A percentile compares a stretch with the other conserved stretches of the same genome.
phyloP scores from a whole-genome alignment of 495 filamentous ascomycete genomes.

The Penicillium canariense region DNA sequence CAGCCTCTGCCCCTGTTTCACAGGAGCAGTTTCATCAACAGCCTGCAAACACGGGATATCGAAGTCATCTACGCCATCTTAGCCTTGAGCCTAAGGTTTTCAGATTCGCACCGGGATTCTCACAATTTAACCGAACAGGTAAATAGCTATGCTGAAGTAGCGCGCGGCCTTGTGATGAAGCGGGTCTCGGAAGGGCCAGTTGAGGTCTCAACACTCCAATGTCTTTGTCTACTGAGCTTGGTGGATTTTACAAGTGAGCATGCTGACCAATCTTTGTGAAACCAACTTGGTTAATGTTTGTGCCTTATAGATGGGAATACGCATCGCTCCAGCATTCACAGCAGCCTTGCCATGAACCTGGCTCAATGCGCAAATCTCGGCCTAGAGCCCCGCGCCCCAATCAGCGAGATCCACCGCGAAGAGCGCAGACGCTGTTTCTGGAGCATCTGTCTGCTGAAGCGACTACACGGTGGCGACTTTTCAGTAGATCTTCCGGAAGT shows the following conservation, averaged over 20 bases:
- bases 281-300: background rate
- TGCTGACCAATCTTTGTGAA: too few relatives aligned
- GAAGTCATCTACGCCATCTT: constrained; percentile 45
- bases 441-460: constrained; percentile 48
- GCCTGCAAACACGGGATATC: constrained; percentile 32
- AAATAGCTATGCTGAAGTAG: constrained; percentile 43
- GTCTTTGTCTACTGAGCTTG: constrained; percentile 44
- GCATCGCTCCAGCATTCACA: constrained; percentile 48
- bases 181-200: constrained; percentile 44
- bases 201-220: constrained; percentile 48
- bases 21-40: constrained; percentile 34
- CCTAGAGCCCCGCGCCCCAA: constrained; percentile 25
- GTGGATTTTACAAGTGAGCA: constrained; percentile 47
- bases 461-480: constrained; percentile 45
- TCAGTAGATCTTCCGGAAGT: constrained; percentile 38
- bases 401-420: constrained; percentile 29
- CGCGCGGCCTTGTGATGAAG: constrained; percentile 41
- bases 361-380: constrained; percentile 45
- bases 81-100: constrained; percentile 39
- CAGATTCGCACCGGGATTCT: constrained; percentile 15
- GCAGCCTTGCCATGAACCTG: constrained; percentile 47
- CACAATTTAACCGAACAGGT: constrained; percentile 18
- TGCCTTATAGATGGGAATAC: constrained; percentile 41
- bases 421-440: constrained; percentile 49
- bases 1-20: constrained; percentile 48